phyloP scores from a whole-genome alignment of 2,329 filamentous ascomycete genomes.

The Neobulgaria alba region DNA sequence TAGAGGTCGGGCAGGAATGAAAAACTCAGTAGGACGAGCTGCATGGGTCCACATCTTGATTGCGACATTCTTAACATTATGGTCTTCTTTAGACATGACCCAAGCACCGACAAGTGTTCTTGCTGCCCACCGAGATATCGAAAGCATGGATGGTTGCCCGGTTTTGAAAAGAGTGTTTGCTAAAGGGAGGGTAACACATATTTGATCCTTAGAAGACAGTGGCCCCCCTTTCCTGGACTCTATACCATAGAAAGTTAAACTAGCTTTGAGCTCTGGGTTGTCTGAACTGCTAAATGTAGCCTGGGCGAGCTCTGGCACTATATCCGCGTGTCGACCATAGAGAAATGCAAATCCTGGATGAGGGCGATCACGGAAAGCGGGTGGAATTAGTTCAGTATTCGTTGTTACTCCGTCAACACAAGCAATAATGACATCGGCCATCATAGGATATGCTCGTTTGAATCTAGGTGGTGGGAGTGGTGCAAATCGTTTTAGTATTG shows the following conservation, averaged over 20 bases:
- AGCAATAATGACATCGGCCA: slow-evolving; percentile 45
- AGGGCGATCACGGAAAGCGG: too few species aligned
- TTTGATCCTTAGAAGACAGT: too few species aligned
- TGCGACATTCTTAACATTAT: slow-evolving; percentile 13
- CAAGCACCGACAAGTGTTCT: slow-evolving; percentile 3
- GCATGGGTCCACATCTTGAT: slow-evolving; percentile 10
- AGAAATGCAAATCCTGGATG: slow-evolving; percentile 43
- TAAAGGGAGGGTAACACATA: slow-evolving; percentile 45
- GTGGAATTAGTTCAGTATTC: too few species aligned
- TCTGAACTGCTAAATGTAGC: too few species aligned
- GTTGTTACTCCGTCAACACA: too few species aligned
- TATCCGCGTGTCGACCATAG: too few species aligned
- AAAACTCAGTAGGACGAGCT: neutral
- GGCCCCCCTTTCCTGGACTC: neutral
- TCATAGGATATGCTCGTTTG: too few species aligned
- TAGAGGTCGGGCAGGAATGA: slow-evolving; percentile 49
- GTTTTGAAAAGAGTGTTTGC: slow-evolving; percentile 74
- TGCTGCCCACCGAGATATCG: slow-evolving; percentile 35
- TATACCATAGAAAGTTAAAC: slow-evolving; percentile 17
- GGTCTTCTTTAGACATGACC: slow-evolving; percentile 4
- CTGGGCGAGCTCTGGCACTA: too few species aligned
- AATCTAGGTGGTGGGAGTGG: too few species aligned
- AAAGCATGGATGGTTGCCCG: slow-evolving; percentile 50
- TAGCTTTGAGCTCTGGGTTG: neutral
- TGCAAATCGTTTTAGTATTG: too few species aligned